Base-by-base conservation (phyloP, 495 filamentous ascomycete species). In the Bombardia bombarda region DNA sequence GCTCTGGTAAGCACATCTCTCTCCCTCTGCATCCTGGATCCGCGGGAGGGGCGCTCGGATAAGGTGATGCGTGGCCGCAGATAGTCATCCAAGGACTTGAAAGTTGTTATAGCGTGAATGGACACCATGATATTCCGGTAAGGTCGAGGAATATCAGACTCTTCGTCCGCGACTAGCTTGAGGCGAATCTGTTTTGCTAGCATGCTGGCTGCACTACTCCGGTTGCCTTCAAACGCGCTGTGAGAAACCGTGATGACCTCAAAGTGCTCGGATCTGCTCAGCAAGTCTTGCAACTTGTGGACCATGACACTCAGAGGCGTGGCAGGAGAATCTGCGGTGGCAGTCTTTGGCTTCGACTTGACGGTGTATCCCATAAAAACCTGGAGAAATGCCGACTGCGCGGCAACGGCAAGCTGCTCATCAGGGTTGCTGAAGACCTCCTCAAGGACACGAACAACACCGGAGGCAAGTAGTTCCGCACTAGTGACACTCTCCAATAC, bases 41-140 rank as follows among this genome's bases (percentile, higher is more conserved):
- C 71, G 39, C 83, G 76, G n/a, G n/a, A n/a, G 19, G 92, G 86
- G 13, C 88, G 79, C 46, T 97, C 90, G 0, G 86, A 79, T 17
- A 94, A 52, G 51, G 71, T 86, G 42, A 99, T 95, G 41, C 90
- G 73, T 2, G 93, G 92, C 40, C 90, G 80, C 32, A 99, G 70
- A 65, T 96, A 99, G 58, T 99, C 93, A 55, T 97, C 92, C 22
- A 99, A 67, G 2, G 92, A 84, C 58, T 97, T 97, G 65, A 99
- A 96, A 0, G 89, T 95, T 7, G 93, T 90, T 59, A 99, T 97
- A 22, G 93, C 93, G 63, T 99, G 93, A 47, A 99, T 97, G 4
- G 88, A 90, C 13, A 99, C 90, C 83, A 94, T 95, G 48, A 97
- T 88, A 46, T 89, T 95, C 24, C 84, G 79, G 53, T 90, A 97